Evolutionary conservation across 108 stramenopile species (phyloP).

Genomic region (Epithemia pelagica): DNA sequence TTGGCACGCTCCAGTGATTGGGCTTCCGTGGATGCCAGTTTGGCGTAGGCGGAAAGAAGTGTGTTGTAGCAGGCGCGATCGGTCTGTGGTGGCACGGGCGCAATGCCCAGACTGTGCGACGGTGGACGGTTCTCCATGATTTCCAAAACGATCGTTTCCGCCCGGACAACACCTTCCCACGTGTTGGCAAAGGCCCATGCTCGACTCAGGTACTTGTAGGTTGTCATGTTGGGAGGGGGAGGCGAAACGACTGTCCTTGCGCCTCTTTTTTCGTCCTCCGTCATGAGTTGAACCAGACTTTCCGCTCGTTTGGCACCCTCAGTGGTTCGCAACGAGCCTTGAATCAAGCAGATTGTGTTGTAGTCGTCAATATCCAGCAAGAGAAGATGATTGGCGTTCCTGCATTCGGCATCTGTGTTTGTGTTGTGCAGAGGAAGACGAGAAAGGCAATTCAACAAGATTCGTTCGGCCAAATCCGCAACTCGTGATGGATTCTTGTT

Average conservation of each 20-base stretch:
- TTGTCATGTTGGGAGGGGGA: neutral
- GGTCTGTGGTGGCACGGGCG: neutral
- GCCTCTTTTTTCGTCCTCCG: neutral
- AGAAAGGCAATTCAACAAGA: conserved; percentile 5
- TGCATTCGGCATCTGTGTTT: neutral
- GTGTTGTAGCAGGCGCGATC: neutral
- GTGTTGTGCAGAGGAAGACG: neutral
- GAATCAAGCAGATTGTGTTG: neutral
- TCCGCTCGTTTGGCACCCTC: neutral
- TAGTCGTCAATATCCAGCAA: neutral
- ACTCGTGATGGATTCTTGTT: neutral
- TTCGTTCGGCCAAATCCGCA: conserved; percentile 1
- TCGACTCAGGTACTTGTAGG: neutral
- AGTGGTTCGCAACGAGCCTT: neutral
- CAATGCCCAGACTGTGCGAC: neutral
- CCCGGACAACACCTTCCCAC: neutral
- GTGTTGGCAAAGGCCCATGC: neutral
- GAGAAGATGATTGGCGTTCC: neutral
- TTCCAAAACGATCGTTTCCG: neutral
- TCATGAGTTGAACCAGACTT: neutral
- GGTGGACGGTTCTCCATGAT: neutral
- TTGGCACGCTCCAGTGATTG: neutral
- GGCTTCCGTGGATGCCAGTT: neutral
- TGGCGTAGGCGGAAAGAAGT: neutral
- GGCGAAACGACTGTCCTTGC: too few relatives aligned